Evolutionary conservation across 2,329 filamentous ascomycete species (phyloP).

Genomic region (Colletotrichum agaves): DNA sequence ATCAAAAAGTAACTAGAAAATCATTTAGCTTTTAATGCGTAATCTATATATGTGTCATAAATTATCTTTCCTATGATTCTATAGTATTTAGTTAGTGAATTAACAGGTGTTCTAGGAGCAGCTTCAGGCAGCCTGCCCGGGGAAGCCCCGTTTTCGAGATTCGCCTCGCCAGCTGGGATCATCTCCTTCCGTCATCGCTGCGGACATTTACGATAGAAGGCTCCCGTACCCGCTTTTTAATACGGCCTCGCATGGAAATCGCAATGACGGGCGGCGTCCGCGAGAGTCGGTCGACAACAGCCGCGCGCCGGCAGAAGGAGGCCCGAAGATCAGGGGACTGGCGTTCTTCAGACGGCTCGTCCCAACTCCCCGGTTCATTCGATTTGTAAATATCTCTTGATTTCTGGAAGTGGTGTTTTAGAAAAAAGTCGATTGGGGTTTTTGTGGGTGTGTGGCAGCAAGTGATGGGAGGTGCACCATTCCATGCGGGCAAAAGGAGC

Average conservation of each 20-base stretch:
- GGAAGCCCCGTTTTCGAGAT: slow-evolving; percentile 1
- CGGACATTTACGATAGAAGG: slow-evolving; percentile 5
- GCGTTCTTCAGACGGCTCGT: not conserved
- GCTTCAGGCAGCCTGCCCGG: too few species aligned
- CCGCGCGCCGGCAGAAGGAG: not conserved
- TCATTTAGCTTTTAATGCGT: too few species aligned
- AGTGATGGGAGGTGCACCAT: not conserved
- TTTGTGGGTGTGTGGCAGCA: slow-evolving; percentile 9
- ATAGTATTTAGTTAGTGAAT: too few species aligned
- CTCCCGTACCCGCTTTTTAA: not conserved
- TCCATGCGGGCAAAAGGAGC: slow-evolving; percentile 15
- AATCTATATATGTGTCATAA: too few species aligned
- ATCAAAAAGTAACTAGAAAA: too few species aligned
- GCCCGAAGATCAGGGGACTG: not conserved
- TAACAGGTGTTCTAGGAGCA: too few species aligned
- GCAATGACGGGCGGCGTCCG: slow-evolving; percentile 1
- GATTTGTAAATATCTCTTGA: not conserved
- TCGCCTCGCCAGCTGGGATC: slow-evolving; percentile 14
- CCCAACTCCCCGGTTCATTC: slow-evolving; percentile 2
- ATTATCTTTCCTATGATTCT: too few species aligned
- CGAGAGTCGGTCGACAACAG: not conserved
- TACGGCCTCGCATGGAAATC: not conserved
- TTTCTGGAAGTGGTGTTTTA: not conserved
- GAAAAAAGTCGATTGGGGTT: slow-evolving; percentile 17
- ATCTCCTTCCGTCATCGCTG: slow-evolving; percentile 23